These are phyloP conservation scores for Akanthomyces uredinophilus DNA, from an alignment of 2,329 filamentous ascomycete genomes.

Conservation along the genomic window DNA sequence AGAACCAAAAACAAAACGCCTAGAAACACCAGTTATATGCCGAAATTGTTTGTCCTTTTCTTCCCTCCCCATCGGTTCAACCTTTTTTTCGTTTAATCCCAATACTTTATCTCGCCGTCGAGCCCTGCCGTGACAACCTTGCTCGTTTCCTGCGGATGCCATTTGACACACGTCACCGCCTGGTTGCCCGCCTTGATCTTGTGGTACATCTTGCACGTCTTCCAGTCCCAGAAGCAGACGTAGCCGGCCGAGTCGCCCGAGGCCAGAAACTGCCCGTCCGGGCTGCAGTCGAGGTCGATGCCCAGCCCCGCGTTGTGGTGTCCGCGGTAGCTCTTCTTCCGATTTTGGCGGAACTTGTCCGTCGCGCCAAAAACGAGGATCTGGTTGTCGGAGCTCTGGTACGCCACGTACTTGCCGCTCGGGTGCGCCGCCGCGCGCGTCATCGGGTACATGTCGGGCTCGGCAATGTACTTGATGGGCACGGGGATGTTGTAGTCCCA, in stretches of 20 bases:
- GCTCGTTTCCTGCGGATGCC: conserved; percentile 96
- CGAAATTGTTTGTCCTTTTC: background rate
- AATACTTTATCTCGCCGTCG: conserved; percentile 85
- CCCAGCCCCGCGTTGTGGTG: conserved; percentile 95
- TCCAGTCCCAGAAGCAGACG: conserved; percentile 98
- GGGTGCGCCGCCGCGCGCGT: conserved; percentile 81
- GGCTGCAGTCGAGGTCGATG: conserved; percentile 81
- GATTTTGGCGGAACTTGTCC: conserved; percentile 94
- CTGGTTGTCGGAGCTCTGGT: conserved; percentile 92
- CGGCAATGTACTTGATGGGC: conserved; percentile 96
- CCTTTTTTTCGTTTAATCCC: conserved; percentile 59
- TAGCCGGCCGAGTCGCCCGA: conserved; percentile 84
- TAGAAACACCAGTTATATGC: conserved; percentile 11
- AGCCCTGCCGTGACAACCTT: conserved; percentile 88
- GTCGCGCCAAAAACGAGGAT: conserved; percentile 92
- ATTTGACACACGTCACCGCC: conserved; percentile 80
- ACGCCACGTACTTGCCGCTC: conserved; percentile 87
- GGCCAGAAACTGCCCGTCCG: conserved; percentile 86
- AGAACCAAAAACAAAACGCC: conserved; percentile 9
- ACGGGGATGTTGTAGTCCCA: conserved; percentile 99
- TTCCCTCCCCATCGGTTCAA: background rate
- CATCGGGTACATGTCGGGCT: conserved; percentile 97
- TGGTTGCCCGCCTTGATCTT: conserved; percentile 84
- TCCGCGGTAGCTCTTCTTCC: conserved; percentile 93
- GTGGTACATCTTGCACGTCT: conserved; percentile 98